phyloP scores from a whole-genome alignment of 768 basidiomycete species.

The Boletus edulis region DNA sequence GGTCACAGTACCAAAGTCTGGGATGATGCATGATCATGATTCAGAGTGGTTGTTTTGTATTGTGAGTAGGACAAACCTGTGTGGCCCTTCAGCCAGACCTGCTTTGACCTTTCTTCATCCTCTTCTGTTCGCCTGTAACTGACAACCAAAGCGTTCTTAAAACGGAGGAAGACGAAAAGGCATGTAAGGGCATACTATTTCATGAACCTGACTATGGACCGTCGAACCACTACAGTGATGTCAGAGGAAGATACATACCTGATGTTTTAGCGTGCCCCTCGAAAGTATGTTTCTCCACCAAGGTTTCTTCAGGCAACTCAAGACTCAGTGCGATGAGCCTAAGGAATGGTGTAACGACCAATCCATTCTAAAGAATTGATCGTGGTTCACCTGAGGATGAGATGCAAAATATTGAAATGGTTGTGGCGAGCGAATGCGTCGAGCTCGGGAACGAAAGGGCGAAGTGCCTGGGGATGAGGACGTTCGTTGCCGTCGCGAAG shows the following conservation, averaged over 20 bases:
- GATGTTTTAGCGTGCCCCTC: slow-evolving; percentile 38
- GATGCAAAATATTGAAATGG: slow-evolving; percentile 49
- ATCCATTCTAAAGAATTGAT: neutral
- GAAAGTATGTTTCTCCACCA: slow-evolving; percentile 47
- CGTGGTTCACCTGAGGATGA: slow-evolving; percentile 40
- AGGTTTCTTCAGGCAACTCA: slow-evolving; percentile 51
- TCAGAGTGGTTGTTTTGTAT: neutral
- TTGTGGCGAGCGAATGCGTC: slow-evolving; percentile 48
- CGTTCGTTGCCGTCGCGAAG: slow-evolving; percentile 44
- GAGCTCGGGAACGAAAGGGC: slow-evolving; percentile 52
- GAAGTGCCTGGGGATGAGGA: slow-evolving; percentile 45
- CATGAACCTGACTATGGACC: slow-evolving; percentile 52
- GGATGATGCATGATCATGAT: slow-evolving; percentile 42
- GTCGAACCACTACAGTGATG: neutral
- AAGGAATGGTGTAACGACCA: neutral
- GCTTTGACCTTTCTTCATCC: slow-evolving; percentile 48
- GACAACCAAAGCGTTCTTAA: neutral
- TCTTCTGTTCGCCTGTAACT: slow-evolving; percentile 50
- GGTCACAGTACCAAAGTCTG: slow-evolving; percentile 54
- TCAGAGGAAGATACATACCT: slow-evolving; percentile 23
- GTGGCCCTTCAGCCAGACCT: slow-evolving; percentile 60
- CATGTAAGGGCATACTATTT: slow-evolving; percentile 47
- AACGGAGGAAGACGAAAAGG: neutral
- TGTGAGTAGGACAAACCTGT: slow-evolving; percentile 36
- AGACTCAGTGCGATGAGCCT: slow-evolving; percentile 50